Percentiles rank a stretch among this genome's conserved stretches.
Conservation (phyloP, 257 asterid genomes). For the Anisodus acutangulus region DNA sequence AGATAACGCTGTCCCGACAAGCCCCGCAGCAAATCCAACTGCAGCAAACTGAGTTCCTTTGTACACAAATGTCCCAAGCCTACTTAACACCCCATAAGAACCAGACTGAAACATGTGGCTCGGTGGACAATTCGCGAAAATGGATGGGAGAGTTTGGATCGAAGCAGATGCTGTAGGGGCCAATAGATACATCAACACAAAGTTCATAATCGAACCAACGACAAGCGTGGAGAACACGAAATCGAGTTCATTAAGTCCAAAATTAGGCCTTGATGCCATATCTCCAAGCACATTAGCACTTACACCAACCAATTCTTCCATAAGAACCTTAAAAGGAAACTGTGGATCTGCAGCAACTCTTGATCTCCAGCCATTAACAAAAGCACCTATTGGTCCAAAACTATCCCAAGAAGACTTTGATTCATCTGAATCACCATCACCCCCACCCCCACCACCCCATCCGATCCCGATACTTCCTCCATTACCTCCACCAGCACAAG, state of each 20-base stretch:
- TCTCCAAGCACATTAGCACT: conserved; percentile 81
- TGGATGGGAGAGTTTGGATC: conserved; percentile 56
- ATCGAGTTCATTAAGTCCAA: conserved; percentile 89
- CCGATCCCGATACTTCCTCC: conserved; percentile 15
- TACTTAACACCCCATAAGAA: conserved; percentile 50
- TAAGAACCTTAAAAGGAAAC: conserved; percentile 86
- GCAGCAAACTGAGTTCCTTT: conserved; percentile 80
- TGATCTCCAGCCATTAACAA: conserved; percentile 82
- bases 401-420: conserved; percentile 50
- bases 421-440: conserved; percentile 52
- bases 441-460: conserved; percentile 32
- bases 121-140: conserved; percentile 70
- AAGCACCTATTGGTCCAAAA: conserved; percentile 77
- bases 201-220: conserved; percentile 81
- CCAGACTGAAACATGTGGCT: conserved; percentile 97
- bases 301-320: conserved; percentile 93
- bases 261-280: conserved; percentile 94
- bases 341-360: conserved; percentile 92
- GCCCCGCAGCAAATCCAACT: conserved; percentile 91
- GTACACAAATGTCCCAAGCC: conserved; percentile 77
- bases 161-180: conserved; percentile 74
- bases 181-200: conserved; percentile 81
- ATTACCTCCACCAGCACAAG: conserved; percentile 41
- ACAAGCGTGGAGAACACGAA: conserved; percentile 88
- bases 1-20: conserved; percentile 81